These are phyloP conservation scores for Hanseniaspora gamundiae DNA, from an alignment of 1,139 yeast species.

Conservation along the genomic window DNA sequence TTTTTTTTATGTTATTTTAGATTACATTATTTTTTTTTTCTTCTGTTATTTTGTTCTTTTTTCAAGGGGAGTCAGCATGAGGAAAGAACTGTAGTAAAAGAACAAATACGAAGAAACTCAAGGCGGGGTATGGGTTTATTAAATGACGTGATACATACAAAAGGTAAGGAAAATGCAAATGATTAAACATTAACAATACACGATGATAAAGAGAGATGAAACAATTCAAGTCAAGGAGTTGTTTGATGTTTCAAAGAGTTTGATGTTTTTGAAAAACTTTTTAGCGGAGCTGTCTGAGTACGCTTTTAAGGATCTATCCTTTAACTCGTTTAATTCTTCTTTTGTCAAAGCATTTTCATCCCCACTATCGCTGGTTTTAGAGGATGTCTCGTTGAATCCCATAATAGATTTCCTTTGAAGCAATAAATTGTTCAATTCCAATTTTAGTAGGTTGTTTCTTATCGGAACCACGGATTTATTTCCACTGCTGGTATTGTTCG, in stretches of 20 bases:
- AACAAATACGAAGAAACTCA: no score
- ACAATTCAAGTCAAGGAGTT: no score
- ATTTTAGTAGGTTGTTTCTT: neutral
- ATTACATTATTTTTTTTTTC: neutral
- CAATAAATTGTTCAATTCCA: neutral
- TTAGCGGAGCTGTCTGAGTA: neutral
- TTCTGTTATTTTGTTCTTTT: neutral
- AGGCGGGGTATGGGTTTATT: neutral
- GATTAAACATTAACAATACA: neutral
- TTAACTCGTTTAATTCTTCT: neutral
- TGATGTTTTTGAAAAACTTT: neutral
- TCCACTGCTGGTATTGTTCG: neutral
- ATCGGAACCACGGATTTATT: neutral
- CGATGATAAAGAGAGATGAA: neutral
- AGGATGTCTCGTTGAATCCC: no score
- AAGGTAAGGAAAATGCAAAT: neutral
- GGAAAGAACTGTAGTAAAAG: no score
- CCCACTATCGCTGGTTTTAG: no score
- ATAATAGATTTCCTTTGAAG: neutral
- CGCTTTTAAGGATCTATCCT: neutral
- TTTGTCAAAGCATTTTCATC: constrained; percentile 1
- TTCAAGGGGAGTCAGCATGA: neutral
- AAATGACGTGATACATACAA: no score
- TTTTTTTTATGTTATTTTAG: no score
- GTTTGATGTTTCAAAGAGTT: neutral